Evolutionary conservation across 2,329 filamentous ascomycete genomes (phyloP).

Genomic region (Orbilia oligospora): DNA sequence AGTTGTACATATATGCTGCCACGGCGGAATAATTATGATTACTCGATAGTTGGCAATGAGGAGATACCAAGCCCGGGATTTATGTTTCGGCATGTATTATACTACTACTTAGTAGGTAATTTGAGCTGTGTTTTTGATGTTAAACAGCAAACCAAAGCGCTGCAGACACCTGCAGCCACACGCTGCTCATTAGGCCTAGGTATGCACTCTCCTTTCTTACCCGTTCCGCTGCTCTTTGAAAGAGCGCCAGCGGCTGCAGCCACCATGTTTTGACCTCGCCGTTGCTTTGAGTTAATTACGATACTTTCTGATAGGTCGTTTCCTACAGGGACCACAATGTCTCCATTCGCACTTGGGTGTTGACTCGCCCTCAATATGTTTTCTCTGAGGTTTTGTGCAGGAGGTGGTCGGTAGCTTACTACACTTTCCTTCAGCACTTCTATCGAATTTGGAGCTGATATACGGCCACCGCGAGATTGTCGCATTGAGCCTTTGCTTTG

Average conservation of each 20-base stretch:
- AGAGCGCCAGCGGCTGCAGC: not conserved
- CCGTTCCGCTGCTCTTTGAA: slow-evolving; percentile 37
- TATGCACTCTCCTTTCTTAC: slow-evolving; percentile 46
- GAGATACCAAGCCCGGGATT: not conserved
- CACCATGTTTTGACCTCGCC: not conserved
- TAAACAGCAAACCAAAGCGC: slow-evolving; percentile 34
- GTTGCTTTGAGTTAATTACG: slow-evolving; percentile 32
- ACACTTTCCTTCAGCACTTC: slow-evolving; percentile 29
- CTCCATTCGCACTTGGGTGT: slow-evolving; percentile 38
- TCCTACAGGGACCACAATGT: slow-evolving; percentile 39
- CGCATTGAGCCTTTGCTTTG: slow-evolving; percentile 25
- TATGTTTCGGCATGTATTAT: slow-evolving; percentile 8
- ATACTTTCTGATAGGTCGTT: slow-evolving; percentile 38
- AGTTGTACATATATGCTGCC: slow-evolving; percentile 6
- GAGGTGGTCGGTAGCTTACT: slow-evolving; percentile 38
- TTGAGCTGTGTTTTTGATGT: not conserved
- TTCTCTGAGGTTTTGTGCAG: slow-evolving; percentile 43
- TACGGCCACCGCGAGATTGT: slow-evolving; percentile 25
- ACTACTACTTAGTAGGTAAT: not conserved
- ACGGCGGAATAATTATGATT: not conserved
- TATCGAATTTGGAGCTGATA: slow-evolving; percentile 10
- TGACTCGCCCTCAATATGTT: slow-evolving; percentile 41
- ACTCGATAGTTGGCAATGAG: not conserved
- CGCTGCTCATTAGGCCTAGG: slow-evolving; percentile 16
- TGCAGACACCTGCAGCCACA: slow-evolving; percentile 6